These are phyloP conservation scores for Nitzschia inconspicua DNA, from an alignment of 108 stramenopile species.

Conservation along the genomic window DNA sequence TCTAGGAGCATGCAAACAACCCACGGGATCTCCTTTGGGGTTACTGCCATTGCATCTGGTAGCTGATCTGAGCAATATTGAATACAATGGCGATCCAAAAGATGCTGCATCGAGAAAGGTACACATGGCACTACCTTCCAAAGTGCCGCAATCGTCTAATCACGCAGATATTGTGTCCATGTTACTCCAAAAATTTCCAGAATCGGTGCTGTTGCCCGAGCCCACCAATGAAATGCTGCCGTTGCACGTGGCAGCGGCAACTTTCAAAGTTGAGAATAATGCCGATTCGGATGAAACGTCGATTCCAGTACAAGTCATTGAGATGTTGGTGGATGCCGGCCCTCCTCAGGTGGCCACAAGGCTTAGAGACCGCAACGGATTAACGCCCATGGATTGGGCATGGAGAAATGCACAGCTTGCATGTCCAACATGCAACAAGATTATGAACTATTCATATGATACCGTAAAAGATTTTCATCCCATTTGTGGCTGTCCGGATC, in stretches of 20 bases:
- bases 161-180: constrained; percentile 8
- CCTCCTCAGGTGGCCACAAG: neutral
- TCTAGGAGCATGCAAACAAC: constrained; percentile 9
- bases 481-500: too few species aligned
- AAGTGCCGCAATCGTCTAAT: neutral
- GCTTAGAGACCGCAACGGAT: neutral
- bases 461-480: neutral
- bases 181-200: constrained; percentile 9
- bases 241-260: constrained; percentile 19
- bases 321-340: neutral
- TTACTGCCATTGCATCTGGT: constrained; percentile 17
- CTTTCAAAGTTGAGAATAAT: constrained; percentile 10
- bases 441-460: neutral
- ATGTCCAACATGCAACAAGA: constrained; percentile 10
- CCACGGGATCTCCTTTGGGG: constrained; percentile 2
- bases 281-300: constrained; percentile 2
- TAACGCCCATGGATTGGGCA: constrained; percentile 7
- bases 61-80: constrained; percentile 4
- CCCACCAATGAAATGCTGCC: constrained; percentile 7
- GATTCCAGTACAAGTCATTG: neutral
- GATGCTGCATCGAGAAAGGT: too few species aligned
- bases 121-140: too few species aligned
- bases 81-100: neutral
- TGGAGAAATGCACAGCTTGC: constrained; percentile 9
- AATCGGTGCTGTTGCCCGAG: constrained; percentile 12